Evolutionary conservation across 2,329 filamentous ascomycete species (phyloP).

Genomic region (Emydomyces testavorans): DNA sequence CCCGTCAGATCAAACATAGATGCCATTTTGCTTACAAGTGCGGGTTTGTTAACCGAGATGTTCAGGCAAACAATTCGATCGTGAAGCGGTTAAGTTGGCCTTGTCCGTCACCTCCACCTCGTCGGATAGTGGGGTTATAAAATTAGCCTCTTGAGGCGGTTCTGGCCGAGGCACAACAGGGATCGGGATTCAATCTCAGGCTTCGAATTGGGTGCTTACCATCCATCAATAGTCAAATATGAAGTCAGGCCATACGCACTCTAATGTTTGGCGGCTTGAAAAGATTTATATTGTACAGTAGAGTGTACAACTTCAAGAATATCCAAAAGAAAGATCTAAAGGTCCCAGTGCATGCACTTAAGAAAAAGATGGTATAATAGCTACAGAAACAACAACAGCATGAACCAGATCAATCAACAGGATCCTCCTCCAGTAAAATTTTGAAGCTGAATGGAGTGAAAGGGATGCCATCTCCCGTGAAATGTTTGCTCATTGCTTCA

Average conservation of each 20-base stretch:
- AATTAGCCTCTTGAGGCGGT: background rate
- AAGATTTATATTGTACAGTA: slow-evolving; percentile 1
- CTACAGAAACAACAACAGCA: background rate
- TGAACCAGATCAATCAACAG: slow-evolving; percentile 30
- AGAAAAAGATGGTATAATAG: background rate
- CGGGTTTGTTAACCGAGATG: background rate
- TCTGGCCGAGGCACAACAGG: background rate
- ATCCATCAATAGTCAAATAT: background rate
- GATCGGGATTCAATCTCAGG: background rate
- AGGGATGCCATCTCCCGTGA: slow-evolving; percentile 75
- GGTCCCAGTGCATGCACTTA: background rate
- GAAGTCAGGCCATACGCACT: background rate
- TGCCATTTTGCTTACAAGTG: background rate
- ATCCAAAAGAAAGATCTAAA: background rate
- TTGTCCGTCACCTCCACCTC: too few relatives aligned
- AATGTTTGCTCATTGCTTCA: slow-evolving; percentile 95
- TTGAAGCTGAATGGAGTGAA: slow-evolving; percentile 87
- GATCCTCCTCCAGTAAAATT: slow-evolving; percentile 70
- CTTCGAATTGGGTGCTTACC: background rate
- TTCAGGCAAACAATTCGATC: background rate
- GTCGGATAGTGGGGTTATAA: too few relatives aligned
- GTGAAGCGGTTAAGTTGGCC: too few relatives aligned
- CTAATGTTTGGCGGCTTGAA: background rate
- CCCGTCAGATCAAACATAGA: slow-evolving; percentile 16
- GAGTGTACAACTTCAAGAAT: background rate